Evolutionary conservation across 331 rosid genomes (phyloP).

Genomic region (Quercus tomentella): DNA sequence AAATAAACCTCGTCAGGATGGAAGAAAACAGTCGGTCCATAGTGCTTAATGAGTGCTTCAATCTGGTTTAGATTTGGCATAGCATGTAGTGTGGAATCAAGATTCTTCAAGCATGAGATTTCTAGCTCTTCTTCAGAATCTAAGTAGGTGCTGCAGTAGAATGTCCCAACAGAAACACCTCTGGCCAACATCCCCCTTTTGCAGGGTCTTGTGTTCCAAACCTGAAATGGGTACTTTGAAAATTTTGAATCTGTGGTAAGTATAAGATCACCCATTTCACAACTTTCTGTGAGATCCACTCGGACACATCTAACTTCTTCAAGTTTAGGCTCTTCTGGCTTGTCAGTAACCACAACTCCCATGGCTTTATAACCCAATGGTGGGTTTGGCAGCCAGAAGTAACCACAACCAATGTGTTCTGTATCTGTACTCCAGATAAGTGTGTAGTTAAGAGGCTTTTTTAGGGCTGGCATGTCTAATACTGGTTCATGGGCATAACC

Average conservation of each 20-base stretch:
- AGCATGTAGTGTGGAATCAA: slow-evolving; percentile 33
- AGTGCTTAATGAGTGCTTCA: slow-evolving; percentile 69
- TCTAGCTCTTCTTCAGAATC: slow-evolving; percentile 36
- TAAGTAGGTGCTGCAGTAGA: slow-evolving; percentile 48
- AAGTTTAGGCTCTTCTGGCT: slow-evolving; percentile 47
- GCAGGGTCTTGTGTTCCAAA: slow-evolving; percentile 68
- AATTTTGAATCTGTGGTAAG: slow-evolving; percentile 37
- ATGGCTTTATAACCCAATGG: slow-evolving; percentile 76
- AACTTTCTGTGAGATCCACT: slow-evolving; percentile 73
- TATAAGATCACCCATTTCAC: slow-evolving; percentile 51
- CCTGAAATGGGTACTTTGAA: slow-evolving; percentile 36
- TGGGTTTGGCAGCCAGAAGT: slow-evolving; percentile 86
- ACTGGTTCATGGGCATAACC: slow-evolving; percentile 4
- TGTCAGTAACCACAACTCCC: slow-evolving; percentile 65
- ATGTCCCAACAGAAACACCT: slow-evolving; percentile 85
- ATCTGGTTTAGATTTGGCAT: slow-evolving; percentile 87
- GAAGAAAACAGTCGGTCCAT: slow-evolving; percentile 89
- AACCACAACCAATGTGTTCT: slow-evolving; percentile 49
- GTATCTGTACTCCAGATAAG: slow-evolving; percentile 68
- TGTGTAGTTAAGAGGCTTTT: slow-evolving; percentile 54
- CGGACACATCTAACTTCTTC: slow-evolving; percentile 74
- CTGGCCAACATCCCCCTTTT: slow-evolving; percentile 61
- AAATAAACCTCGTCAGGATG: slow-evolving; percentile 82
- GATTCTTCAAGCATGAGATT: slow-evolving; percentile 74
- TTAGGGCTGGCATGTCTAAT: slow-evolving; percentile 47